Conservation (phyloP, 2,329 filamentous ascomycete genomes). For the Sclerotinia sclerotiorum region DNA sequence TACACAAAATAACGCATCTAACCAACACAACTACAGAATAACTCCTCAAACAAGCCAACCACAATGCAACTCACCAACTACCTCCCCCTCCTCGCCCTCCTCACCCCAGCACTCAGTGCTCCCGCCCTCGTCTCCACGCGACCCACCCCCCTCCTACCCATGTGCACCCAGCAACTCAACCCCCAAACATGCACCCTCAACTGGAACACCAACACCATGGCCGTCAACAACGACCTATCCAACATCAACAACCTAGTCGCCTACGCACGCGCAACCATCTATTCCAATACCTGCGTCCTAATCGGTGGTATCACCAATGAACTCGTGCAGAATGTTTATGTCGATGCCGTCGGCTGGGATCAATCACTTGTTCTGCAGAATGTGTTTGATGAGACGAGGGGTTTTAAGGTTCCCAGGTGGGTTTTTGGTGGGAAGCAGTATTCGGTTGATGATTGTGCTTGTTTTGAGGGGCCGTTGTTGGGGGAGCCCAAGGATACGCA, state of each 20-base stretch:
- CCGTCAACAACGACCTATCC: slow-evolving; percentile 17
- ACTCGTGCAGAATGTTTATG: not conserved
- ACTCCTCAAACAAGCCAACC: not conserved
- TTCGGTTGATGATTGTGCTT: not conserved
- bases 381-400: not conserved
- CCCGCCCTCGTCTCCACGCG: not conserved
- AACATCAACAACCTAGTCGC: slow-evolving; percentile 8
- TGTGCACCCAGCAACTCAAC: slow-evolving; percentile 4
- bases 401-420: not conserved
- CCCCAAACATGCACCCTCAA: slow-evolving; percentile 6
- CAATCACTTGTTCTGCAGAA: not conserved
- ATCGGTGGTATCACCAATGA: not conserved
- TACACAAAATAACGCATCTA: not conserved
- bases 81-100: not conserved
- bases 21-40: not conserved
- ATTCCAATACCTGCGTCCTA: not conserved
- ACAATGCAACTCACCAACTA: slow-evolving; percentile 18
- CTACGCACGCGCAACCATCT: slow-evolving; percentile 5
- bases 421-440: not conserved
- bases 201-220: slow-evolving; percentile 21
- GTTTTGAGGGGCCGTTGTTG: not conserved
- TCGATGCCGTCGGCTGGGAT: not conserved
- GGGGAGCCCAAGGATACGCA: slow-evolving; percentile 10
- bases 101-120: slow-evolving; percentile 3
- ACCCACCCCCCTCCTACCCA: not conserved